Base-by-base conservation (phyloP, 768 basidiomycete genomes). In the Tylopilus subfusipes region DNA sequence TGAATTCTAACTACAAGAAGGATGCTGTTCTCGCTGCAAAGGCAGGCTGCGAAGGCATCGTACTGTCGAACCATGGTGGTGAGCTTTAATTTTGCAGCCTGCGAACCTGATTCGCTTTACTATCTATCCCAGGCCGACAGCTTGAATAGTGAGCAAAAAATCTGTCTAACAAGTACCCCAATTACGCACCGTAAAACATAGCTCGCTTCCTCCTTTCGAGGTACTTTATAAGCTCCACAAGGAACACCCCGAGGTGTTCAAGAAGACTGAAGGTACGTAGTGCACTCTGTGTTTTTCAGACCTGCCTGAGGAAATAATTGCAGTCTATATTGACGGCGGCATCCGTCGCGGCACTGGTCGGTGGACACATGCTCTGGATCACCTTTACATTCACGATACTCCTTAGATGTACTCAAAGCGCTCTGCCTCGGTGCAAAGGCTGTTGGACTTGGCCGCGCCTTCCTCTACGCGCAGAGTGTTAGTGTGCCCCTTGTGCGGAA, bases 61-160 rank as follows among this genome's bases (percentile, higher is more conserved):
- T 95, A 52, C 72, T 98, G 10, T 91, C 88, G 1, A 98, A 98
- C 60, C 95, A 98, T 62, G 95, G 95, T 52, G 95, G 91, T 80
- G 63, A 59, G 72, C 16, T 42, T 39, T 16, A 42, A 24, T 9
- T 43, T 45, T 16, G 29, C 6, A 42, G 39, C 43, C 22, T 27
- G 14, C 19, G 21, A 34, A 48, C 7, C 12, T 33, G 40, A 36
- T 50, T 59, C 22, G 58, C n/a, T 31, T 48, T 29, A 24, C 11
- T 39, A 14, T 50, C 10, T 40, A 16, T 50, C 30, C 39, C 46
- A 61, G 87, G 88, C 39, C 81, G 93, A 25, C 90, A 94, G 69
- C 72, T 94, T 49, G 90, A 93, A 50, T 90, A 82, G 88, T 89
- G 65, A 68, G 82, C 65, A 36, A 18, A 9, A 25, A 40, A 14